These are phyloP conservation scores for Phylloporus scabripes DNA, from an alignment of 768 basidiomycete genomes.

Conservation along the genomic window DNA sequence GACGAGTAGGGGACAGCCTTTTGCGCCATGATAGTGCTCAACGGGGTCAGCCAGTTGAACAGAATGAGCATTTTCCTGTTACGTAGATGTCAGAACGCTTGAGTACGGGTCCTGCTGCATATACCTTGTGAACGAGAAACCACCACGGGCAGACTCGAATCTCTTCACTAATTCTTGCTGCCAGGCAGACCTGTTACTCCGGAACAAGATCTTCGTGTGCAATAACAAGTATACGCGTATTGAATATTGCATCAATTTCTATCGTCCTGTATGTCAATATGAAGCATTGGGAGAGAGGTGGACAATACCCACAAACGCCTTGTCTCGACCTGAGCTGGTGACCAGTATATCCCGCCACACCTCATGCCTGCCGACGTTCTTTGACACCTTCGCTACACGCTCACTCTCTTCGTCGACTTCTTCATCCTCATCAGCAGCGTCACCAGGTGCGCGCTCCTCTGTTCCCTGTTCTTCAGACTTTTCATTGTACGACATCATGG, in stretches of 20 bases:
- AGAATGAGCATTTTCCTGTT: constrained; percentile 71
- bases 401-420: constrained; percentile 50
- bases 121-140: constrained; percentile 73
- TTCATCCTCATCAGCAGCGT: constrained; percentile 29
- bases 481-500: constrained; percentile 36
- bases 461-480: constrained; percentile 35
- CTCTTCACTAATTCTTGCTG: constrained; percentile 54
- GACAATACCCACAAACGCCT: constrained; percentile 63
- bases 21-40: constrained; percentile 66
- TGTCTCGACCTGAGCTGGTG: constrained; percentile 77
- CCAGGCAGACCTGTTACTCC: constrained; percentile 41
- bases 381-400: constrained; percentile 38
- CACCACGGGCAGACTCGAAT: constrained; percentile 47
- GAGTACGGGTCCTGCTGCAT: constrained; percentile 4
- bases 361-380: constrained; percentile 53
- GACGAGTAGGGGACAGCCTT: constrained; percentile 60
- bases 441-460: constrained; percentile 12
- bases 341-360: constrained; percentile 78
- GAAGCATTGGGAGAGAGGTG: neutral
- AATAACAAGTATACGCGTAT: constrained; percentile 69
- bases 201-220: constrained; percentile 53
- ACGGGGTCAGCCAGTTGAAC: constrained; percentile 79
- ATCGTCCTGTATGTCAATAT: constrained; percentile 4
- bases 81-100: constrained; percentile 3
- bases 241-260: constrained; percentile 89